phyloP scores from a whole-genome alignment of 805 yeast species.

The Pichia nakasei region DNA sequence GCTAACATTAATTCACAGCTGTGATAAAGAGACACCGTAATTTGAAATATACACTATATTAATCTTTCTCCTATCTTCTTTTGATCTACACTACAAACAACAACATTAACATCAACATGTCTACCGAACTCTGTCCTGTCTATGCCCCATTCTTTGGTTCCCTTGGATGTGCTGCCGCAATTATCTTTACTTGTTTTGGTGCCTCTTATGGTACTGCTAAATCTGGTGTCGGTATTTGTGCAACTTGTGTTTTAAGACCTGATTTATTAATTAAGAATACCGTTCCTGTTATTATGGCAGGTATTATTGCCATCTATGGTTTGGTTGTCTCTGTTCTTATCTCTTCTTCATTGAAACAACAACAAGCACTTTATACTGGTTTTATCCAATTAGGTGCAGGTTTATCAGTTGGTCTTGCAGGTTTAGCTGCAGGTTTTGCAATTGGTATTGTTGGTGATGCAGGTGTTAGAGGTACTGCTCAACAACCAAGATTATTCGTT shows the following conservation, averaged over 20 bases:
- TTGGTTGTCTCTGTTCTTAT: constrained; percentile 92
- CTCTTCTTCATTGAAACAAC: constrained; percentile 79
- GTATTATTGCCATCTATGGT: constrained; percentile 98
- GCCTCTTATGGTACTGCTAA: constrained; percentile 99
- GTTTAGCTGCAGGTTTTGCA: constrained; percentile 98
- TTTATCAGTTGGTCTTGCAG: constrained; percentile 91
- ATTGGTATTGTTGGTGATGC: constrained; percentile 99
- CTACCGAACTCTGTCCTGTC: constrained; percentile 42
- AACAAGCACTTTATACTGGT: constrained; percentile 92
- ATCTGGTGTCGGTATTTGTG: constrained; percentile 99
- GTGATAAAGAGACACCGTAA: too few relatives aligned
- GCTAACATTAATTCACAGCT: too few relatives aligned
- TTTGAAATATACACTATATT: background rate
- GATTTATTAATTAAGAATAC: constrained; percentile 87
- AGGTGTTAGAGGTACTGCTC: constrained; percentile 97
- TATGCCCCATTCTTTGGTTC: constrained; percentile 97
- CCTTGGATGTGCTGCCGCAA: constrained; percentile 98
- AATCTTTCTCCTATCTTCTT: background rate
- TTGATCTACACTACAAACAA: background rate
- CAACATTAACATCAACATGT: constrained; percentile 14
- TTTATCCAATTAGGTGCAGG: constrained; percentile 98
- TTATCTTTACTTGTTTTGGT: constrained; percentile 97
- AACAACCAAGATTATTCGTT: constrained; percentile 96
- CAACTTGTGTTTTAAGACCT: constrained; percentile 95
- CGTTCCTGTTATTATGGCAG: constrained; percentile 98